Evolutionary conservation across 176 grass and related monocot genomes (phyloP).

Genomic region (Bonia amplexicaulis): DNA sequence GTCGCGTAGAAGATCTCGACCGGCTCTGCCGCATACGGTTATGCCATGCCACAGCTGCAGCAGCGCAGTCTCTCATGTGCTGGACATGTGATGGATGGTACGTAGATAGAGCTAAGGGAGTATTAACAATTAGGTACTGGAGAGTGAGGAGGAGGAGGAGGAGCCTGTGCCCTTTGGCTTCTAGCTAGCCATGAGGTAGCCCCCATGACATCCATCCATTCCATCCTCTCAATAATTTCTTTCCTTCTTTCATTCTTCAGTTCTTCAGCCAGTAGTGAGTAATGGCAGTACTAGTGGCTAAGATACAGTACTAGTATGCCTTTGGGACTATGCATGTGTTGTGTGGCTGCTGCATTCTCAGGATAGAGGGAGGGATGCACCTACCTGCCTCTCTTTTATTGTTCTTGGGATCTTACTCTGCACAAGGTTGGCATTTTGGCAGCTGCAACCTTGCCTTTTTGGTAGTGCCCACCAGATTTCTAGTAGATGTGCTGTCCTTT

Average conservation of each 20-base stretch:
- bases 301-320: not conserved
- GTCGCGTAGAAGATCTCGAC: not conserved
- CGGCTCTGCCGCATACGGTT: not conserved
- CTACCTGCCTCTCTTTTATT: constrained; percentile 18
- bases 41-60: not conserved
- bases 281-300: not conserved
- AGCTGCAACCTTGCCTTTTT: constrained; percentile 48
- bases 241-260: not conserved
- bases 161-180: not conserved
- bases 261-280: constrained; percentile 16
- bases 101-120: constrained; percentile 19
- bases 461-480: constrained; percentile 47
- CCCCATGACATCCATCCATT: not conserved
- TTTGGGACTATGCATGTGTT: not conserved
- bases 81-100: constrained; percentile 17
- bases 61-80: constrained; percentile 24
- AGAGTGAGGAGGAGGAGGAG: not conserved
- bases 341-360: not conserved
- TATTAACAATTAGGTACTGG: constrained; percentile 3
- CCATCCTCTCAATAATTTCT: constrained; percentile 14
- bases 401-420: constrained; percentile 41
- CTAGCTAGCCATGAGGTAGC: not conserved
- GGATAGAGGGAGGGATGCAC: not conserved
- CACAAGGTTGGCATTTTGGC: constrained; percentile 35
- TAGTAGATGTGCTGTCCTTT: constrained; percentile 32